A percentile compares a stretch with the other conserved stretches of the same genome.
Evolutionary conservation across 176 grass and related monocot species (phyloP).

Genomic region (Lolium perenne): DNA sequence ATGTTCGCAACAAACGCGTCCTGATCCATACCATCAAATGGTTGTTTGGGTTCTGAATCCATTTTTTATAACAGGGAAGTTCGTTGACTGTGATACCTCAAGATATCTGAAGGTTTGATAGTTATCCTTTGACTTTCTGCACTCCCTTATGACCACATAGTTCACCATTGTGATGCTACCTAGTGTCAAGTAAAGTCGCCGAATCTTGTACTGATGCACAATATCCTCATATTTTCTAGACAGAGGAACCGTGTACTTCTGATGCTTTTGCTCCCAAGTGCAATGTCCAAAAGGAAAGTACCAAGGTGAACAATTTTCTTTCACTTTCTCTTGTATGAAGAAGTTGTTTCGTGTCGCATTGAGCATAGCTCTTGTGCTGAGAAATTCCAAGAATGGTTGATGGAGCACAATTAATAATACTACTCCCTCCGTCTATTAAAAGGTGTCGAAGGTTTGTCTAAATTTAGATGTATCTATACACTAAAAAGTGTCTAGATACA

Average conservation of each 20-base stretch:
- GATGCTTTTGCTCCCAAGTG: constrained; percentile 5
- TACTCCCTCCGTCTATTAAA: not conserved
- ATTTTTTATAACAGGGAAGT: constrained; percentile 32
- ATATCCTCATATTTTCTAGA: constrained; percentile 32
- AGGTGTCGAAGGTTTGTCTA: too few relatives aligned
- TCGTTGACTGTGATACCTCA: constrained; percentile 21
- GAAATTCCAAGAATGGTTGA: not conserved
- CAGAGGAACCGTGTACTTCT: constrained; percentile 24
- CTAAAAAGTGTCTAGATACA: too few relatives aligned
- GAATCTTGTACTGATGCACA: constrained; percentile 14
- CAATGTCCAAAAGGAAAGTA: constrained; percentile 18
- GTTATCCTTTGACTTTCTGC: constrained; percentile 21
- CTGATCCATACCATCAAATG: constrained; percentile 14
- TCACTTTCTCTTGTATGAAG: constrained; percentile 2
- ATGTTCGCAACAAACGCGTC: not conserved
- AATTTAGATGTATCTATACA: too few relatives aligned
- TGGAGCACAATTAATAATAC: not conserved
- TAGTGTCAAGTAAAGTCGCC: not conserved
- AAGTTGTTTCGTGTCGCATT: constrained; percentile 6
- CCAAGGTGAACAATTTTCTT: constrained; percentile 27
- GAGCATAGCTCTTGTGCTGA: not conserved
- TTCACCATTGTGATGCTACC: not conserved
- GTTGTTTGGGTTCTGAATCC: constrained; percentile 21
- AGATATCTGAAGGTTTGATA: constrained; percentile 39
- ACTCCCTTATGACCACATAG: not conserved